A percentile compares a stretch with the other conserved stretches of the same genome.
phyloP scores from a whole-genome alignment of 2,329 filamentous ascomycete species.

The Stachybotrys echinatus region DNA sequence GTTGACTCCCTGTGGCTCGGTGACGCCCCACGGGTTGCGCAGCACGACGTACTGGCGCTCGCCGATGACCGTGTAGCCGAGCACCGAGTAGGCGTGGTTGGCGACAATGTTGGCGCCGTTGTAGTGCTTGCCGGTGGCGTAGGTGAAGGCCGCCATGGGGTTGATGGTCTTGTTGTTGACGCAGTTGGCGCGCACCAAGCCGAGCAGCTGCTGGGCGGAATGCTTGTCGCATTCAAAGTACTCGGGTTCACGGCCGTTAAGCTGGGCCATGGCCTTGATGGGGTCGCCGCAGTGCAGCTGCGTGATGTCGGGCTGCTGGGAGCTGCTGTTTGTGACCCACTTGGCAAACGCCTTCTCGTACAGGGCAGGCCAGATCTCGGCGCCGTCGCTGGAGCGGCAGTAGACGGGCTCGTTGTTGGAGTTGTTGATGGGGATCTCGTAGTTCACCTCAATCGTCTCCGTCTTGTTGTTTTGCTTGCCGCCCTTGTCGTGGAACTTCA shows the following conservation, averaged over 20 bases:
- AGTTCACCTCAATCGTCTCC: conserved; percentile 34
- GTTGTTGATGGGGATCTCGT: conserved; percentile 38
- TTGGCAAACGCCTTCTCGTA: conserved; percentile 44
- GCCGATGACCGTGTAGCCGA: conserved; percentile 29
- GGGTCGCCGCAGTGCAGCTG: conserved; percentile 34
- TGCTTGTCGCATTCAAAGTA: conserved; percentile 29
- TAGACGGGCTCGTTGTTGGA: conserved; percentile 35
- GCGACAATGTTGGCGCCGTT: conserved; percentile 36
- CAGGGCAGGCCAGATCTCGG: conserved; percentile 37
- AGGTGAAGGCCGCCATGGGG: conserved; percentile 35
- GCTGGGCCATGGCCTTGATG: conserved; percentile 39
- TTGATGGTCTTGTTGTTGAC: conserved; percentile 38
- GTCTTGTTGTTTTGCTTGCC: conserved; percentile 33
- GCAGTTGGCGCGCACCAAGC: conserved; percentile 31
- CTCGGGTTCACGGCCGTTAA: conserved; percentile 30
- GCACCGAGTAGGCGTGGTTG: conserved; percentile 39
- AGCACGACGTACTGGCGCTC: conserved; percentile 34
- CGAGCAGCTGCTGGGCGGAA: conserved; percentile 25
- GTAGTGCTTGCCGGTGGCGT: conserved; percentile 29
- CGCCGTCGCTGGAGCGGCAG: conserved; percentile 32
- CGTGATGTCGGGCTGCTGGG: conserved; percentile 34
- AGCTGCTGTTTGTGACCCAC: conserved; percentile 28
- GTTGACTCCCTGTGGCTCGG: conserved; percentile 33
- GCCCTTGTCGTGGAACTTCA: conserved; percentile 39
- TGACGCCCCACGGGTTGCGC: conserved; percentile 39